Conservation (phyloP, 2,329 filamentous ascomycete species). For the Colletotrichum sp. region DNA sequence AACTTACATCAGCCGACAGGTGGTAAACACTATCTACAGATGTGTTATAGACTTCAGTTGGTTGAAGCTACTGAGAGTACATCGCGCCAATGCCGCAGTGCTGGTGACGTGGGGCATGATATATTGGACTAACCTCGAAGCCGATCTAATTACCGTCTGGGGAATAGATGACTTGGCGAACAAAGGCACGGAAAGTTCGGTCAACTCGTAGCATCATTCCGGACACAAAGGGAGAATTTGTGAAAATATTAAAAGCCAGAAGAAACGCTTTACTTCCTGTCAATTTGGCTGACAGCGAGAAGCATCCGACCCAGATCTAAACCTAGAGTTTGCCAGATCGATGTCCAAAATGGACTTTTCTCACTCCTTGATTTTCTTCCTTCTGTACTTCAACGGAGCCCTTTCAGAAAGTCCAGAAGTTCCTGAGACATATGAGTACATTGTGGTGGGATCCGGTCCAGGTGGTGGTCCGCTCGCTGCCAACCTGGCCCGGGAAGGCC, state of each 20-base stretch:
- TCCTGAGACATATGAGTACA: not conserved
- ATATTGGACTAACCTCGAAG: not conserved
- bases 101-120: not conserved
- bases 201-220: rapidly evolving
- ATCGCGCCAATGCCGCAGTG: not conserved
- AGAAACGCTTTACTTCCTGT: not conserved
- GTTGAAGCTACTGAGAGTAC: rapidly evolving
- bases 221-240: not conserved
- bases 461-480: not conserved
- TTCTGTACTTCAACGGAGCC: not conserved
- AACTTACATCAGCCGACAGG: too few relatives aligned
- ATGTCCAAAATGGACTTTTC: not conserved
- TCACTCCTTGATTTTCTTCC: not conserved
- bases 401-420: rapidly evolving
- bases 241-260: not conserved
- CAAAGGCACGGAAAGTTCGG: not conserved
- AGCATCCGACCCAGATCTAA: not conserved
- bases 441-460: not conserved
- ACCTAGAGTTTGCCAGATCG: not conserved
- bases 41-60: too few relatives aligned
- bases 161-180: not conserved
- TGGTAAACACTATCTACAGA: not conserved
- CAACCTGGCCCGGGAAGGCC: not conserved
- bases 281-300: not conserved
- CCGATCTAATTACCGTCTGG: not conserved